Evolutionary conservation across 1,139 yeast genomes (phyloP).

Genomic region (Candida dubliniensis): DNA sequence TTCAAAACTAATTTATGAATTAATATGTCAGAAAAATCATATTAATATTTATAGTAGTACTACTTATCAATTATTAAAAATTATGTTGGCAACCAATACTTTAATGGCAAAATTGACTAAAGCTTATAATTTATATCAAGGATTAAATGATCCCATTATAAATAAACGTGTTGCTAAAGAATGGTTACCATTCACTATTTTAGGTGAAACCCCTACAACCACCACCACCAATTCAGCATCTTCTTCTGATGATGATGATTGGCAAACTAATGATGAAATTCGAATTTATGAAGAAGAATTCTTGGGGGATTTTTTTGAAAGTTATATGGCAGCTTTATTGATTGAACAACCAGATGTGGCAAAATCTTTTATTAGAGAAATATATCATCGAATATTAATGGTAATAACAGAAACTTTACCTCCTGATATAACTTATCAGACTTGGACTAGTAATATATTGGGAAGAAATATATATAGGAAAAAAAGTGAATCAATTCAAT

Average conservation of each 20-base stretch:
- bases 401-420: conserved; percentile 18
- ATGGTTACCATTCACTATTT: conserved; percentile 26
- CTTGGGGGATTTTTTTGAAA: conserved; percentile 46
- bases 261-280: conserved; percentile 21
- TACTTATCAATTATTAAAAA: conserved; percentile 34
- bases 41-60: conserved; percentile 13
- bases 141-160: conserved; percentile 33
- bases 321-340: conserved; percentile 45
- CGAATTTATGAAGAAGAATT: conserved; percentile 44
- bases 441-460: conserved; percentile 18
- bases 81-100: conserved; percentile 43
- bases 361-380: conserved; percentile 32
- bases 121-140: conserved; percentile 38
- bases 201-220: conserved; percentile 19
- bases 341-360: conserved; percentile 43
- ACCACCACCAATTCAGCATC: no score
- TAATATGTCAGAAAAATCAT: conserved; percentile 15
- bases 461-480: conserved; percentile 16
- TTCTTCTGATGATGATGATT: no score
- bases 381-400: conserved; percentile 32
- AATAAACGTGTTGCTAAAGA: conserved; percentile 17
- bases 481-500: conserved; percentile 3
- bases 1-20: conserved; percentile 35
- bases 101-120: conserved; percentile 38
- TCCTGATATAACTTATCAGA: conserved; percentile 17